Evolutionary conservation across 2,329 filamentous ascomycete species (phyloP), one percentile per base, ranked within the genome.

Genomic region (Xylaria sp.): DNA sequence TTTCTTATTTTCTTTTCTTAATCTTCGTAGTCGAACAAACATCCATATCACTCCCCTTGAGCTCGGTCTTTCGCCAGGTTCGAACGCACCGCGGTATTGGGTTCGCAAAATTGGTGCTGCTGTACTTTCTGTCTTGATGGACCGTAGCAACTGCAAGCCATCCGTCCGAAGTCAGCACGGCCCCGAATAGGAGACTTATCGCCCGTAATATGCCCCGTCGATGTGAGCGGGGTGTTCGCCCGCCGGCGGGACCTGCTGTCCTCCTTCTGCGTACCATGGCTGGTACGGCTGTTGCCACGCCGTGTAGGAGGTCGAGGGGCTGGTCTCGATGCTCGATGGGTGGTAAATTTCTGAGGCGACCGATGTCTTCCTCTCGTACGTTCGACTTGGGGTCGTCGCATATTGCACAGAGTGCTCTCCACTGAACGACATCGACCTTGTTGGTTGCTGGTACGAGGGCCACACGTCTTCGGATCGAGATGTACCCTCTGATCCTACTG

Each of bases 341-440:
- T 80, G 77, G 61, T 85, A 86, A 59, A 84, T 77, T 10, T 83
- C 83, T 5, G 77, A 70, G 1, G 83, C 77, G 62, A 83, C 74
- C 10, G 81, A 80, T 4, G 75, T 71, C 54, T 81, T 82, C 66
- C 83, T 79, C 45, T 83, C 83, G 63, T 82, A 85, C 9, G 78
- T 69, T n/a, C 78, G 75, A 42, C 42, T 66, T 13, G 71, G 66
- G 39, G 78, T 74, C 51, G 80, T 72, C n/a, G 81, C 74, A 64
- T 82, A 85, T 27, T 81, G 79, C 0, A 74, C 68, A 20, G 79
- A 73, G 25, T 78, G 76, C 20, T 85, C 84, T 47, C 81, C 79
- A 31, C 83, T 79, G 55, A 83, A 86, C 0, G 85, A 85, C 72
- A 85, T 76, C 4, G 84, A 85, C 50, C 85, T 80, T 31, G 77